Evolutionary conservation across 371 early-diverging fungal genomes (phyloP).

Genomic region (Zopfochytrium polystomum): DNA sequence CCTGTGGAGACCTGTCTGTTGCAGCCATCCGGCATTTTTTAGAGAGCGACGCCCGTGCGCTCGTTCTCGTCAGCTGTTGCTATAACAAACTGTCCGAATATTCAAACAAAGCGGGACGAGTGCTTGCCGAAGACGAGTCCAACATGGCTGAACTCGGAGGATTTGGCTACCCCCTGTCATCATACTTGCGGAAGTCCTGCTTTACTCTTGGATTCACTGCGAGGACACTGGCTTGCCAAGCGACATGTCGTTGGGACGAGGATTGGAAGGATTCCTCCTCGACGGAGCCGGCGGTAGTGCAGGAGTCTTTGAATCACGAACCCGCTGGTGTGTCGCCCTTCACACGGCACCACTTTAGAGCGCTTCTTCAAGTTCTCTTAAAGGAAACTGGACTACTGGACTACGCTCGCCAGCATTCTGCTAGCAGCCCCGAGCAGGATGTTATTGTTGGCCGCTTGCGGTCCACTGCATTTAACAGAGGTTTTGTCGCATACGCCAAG

Average conservation of each 20-base stretch:
- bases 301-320: not conserved
- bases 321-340: constrained; percentile 38
- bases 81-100: constrained; percentile 68
- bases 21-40: constrained; percentile 70
- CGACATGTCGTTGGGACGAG: constrained; percentile 74
- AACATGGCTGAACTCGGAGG: too few relatives aligned
- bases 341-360: constrained; percentile 70
- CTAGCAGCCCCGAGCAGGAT: constrained; percentile 5
- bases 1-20: constrained; percentile 80
- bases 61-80: constrained; percentile 84
- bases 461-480: constrained; percentile 38
- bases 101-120: too few relatives aligned
- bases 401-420: not conserved
- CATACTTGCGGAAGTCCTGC: constrained; percentile 25
- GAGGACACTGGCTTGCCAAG: constrained; percentile 80
- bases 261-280: too few relatives aligned
- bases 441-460: constrained; percentile 34
- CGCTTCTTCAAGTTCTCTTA: constrained; percentile 62
- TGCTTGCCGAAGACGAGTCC: too few relatives aligned
- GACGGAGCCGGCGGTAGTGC: constrained; percentile 57
- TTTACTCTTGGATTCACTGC: constrained; percentile 65
- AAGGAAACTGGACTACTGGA: constrained; percentile 44
- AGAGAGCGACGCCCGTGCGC: constrained; percentile 57
- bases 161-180: constrained; percentile 68
- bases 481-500: constrained; percentile 42